These are phyloP conservation scores for Cajanus cajan DNA, from an alignment of 306 rosid genomes.

Conservation along the genomic window DNA sequence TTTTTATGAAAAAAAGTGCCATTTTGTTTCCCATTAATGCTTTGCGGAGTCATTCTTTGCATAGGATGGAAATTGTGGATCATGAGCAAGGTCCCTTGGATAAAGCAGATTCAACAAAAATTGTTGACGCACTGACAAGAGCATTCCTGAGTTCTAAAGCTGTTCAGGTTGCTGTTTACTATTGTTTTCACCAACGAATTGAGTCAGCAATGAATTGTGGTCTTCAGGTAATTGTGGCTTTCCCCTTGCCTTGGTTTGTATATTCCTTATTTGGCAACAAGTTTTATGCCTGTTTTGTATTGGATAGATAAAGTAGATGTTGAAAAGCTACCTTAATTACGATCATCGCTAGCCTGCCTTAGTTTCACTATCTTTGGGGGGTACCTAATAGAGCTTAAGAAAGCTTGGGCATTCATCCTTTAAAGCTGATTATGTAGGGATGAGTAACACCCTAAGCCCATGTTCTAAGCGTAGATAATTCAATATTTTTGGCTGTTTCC, in stretches of 20 bases:
- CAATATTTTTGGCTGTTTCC: not conserved
- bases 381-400: too few species aligned
- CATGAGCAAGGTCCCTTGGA: constrained; percentile 50
- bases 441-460: too few species aligned
- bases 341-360: too few species aligned
- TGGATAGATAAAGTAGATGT: not conserved
- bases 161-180: constrained; percentile 76
- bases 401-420: too few species aligned
- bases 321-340: too few species aligned
- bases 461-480: not conserved
- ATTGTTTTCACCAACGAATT: constrained; percentile 80
- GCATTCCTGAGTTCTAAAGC: constrained; percentile 78
- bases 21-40: constrained; percentile 68
- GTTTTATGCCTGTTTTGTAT: constrained; percentile 8
- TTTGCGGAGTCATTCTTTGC: constrained; percentile 54
- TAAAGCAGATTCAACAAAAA: constrained; percentile 59
- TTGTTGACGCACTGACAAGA: constrained; percentile 70
- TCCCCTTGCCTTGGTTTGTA: not conserved
- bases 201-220: constrained; percentile 73
- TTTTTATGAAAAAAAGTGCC: constrained; percentile 50
- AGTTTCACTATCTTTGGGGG: too few species aligned
- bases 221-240: constrained; percentile 66
- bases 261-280: constrained; percentile 1
- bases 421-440: too few species aligned
- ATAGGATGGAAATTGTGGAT: constrained; percentile 46